Conservation (phyloP, 1,284 basidiomycete species). For the Ganoderma meredithae region DNA sequence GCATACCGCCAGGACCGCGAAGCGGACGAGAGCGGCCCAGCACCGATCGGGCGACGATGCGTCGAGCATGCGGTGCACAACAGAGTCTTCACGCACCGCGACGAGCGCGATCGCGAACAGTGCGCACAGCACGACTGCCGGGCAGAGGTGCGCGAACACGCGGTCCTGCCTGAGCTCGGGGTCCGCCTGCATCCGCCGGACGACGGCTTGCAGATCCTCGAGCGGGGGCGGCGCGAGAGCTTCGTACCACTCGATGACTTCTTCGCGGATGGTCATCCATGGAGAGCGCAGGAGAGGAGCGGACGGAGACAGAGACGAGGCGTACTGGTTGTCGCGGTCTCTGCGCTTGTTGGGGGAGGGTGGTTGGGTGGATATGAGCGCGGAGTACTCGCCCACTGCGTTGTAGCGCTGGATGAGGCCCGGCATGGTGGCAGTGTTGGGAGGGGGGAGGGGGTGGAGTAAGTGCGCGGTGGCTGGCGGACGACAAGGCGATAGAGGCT, state of each 20-base stretch:
- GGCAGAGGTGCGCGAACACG: constrained; percentile 27
- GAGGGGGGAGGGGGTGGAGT: background rate
- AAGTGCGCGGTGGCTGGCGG: background rate
- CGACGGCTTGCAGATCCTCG: constrained; percentile 25
- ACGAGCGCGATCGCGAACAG: constrained; percentile 28
- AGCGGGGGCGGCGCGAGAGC: constrained; percentile 30
- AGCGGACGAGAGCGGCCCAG: constrained; percentile 12
- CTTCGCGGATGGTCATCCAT: constrained; percentile 10
- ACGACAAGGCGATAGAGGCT: background rate
- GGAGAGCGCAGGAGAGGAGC: constrained; percentile 2
- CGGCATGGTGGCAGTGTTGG: constrained; percentile 14
- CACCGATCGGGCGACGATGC: constrained; percentile 6
- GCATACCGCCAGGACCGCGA: constrained; percentile 10
- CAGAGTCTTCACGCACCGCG: constrained; percentile 29
- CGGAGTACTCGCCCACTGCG: constrained; percentile 24
- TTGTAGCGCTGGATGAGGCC: constrained; percentile 33
- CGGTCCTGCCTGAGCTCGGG: constrained; percentile 30
- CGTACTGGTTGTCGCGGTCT: background rate
- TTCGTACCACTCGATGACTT: constrained; percentile 27
- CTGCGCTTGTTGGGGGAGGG: constrained; percentile 10
- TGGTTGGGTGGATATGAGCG: constrained; percentile 26
- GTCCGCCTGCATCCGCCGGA: constrained; percentile 26
- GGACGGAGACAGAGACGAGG: background rate
- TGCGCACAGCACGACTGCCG: constrained; percentile 25
- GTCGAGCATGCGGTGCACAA: constrained; percentile 30